Percentiles rank a stretch among this genome's conserved stretches.
Evolutionary conservation across 192 early-diverging fungal species (phyloP).

Genomic region (Backusella westeae): DNA sequence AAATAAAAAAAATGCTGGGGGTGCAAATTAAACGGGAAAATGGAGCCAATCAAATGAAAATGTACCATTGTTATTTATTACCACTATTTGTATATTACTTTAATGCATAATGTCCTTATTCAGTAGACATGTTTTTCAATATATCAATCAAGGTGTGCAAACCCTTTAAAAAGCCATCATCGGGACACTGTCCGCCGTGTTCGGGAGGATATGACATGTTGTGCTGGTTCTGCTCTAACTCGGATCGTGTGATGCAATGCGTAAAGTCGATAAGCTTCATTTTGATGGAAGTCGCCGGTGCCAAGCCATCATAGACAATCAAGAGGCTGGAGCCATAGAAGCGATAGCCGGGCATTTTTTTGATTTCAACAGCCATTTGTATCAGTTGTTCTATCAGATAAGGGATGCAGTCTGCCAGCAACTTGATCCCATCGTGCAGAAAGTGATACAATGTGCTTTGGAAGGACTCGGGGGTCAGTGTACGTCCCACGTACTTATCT

Average conservation of each 20-base stretch:
- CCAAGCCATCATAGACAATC: conserved; percentile 86
- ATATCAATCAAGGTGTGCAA: conserved; percentile 66
- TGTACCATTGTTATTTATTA: neutral
- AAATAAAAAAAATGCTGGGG: neutral
- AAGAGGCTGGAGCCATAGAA: conserved; percentile 90
- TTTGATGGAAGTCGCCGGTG: conserved; percentile 48
- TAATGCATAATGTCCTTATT: neutral
- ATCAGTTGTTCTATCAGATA: conserved; percentile 69
- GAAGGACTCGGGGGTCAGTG: conserved; percentile 78
- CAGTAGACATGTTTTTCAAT: conserved; percentile 59
- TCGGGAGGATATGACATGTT: conserved; percentile 43
- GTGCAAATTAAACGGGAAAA: neutral
- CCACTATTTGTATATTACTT: too few relatives aligned
- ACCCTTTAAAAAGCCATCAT: conserved; percentile 76
- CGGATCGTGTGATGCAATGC: conserved; percentile 68
- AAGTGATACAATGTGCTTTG: conserved; percentile 75
- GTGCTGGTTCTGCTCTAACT: conserved; percentile 17
- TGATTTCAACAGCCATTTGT: conserved; percentile 68
- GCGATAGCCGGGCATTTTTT: conserved; percentile 72
- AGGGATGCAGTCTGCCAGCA: conserved; percentile 80
- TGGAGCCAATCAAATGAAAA: too few relatives aligned
- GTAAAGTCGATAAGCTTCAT: conserved; percentile 95
- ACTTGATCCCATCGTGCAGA: conserved; percentile 78
- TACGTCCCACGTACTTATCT: conserved; percentile 93
- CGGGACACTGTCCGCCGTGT: conserved; percentile 52